These are phyloP conservation scores for Aquilaria malaccensis DNA, from an alignment of 345 rosid species.

Conservation along the genomic window DNA sequence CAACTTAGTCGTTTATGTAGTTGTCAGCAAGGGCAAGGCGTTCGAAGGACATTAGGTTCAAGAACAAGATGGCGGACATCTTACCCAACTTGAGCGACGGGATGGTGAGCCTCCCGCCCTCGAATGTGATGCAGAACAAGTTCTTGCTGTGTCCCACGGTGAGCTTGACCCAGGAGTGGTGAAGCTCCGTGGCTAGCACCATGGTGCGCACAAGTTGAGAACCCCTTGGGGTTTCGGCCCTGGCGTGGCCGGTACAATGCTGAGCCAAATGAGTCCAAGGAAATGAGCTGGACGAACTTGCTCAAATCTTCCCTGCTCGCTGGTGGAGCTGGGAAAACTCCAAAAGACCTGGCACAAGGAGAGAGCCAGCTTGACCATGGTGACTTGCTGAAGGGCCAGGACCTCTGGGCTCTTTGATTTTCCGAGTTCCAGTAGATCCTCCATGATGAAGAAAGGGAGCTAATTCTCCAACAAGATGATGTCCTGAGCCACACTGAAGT, in stretches of 20 bases:
- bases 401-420: too few species aligned
- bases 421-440: slow-evolving; percentile 2
- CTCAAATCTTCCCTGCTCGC: too few species aligned
- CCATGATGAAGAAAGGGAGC: slow-evolving; percentile 18
- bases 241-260: background rate
- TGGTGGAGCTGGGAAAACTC: too few species aligned
- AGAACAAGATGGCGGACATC: slow-evolving; percentile 2
- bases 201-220: background rate
- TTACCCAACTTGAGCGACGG: slow-evolving; percentile 4
- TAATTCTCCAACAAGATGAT: slow-evolving; percentile 23
- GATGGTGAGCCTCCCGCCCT: slow-evolving; percentile 4
- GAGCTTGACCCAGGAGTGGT: slow-evolving; percentile 17
- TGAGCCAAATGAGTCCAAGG: background rate
- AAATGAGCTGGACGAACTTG: too few species aligned
- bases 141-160: background rate
- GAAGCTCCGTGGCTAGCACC: slow-evolving; percentile 3
- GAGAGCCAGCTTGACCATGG: background rate
- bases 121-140: slow-evolving; percentile 14
- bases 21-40: background rate
- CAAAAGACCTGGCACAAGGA: too few species aligned
- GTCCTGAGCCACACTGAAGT: slow-evolving; percentile 3
- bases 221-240: background rate
- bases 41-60: slow-evolving; percentile 17
- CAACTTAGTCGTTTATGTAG: background rate
- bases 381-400: background rate